Evolutionary conservation across 495 filamentous ascomycete genomes (phyloP), one percentile per base, ranked within the genome.

Genomic region (Penicillium odoratum): DNA sequence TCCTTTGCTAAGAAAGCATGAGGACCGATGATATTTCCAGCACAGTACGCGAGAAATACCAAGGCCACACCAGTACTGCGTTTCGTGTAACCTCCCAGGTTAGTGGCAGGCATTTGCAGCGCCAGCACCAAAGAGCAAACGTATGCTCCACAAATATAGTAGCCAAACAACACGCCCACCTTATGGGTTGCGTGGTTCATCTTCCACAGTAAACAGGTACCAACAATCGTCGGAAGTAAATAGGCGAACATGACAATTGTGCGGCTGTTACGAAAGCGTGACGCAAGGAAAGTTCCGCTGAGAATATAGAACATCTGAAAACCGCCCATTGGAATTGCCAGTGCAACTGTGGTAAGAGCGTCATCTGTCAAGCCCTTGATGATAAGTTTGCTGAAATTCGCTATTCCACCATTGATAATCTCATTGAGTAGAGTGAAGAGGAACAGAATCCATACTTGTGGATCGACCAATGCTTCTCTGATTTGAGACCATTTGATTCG

Each of bases 401-500:
- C 67, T 8, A 74, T 57, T 7, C 69, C 72, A 21, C 74, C 72
- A 48, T 76, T 76, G 57, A 75, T 64, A 7, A 65, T 69, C 57
- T 76, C 72, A 33, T 75, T 71, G n/a, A 68, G 51, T 0, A 77
- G 57, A 11, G 65, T 67, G 48, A 74, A 74, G 16, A 70, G 53
- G 55, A 74, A 74, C n/a, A 73, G 48, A n/a, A 80, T 64, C 76
- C 76, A 81, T 50, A 77, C 71, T 58, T 64, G 57, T 26, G 61
- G 57, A 43, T 69, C 43, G 15, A 69, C n/a, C 4, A 78, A 51
- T 10, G 74, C 68, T 56, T 83, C 80, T 13, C 66, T 59, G 29
- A 81, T 72, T 53, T 83, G 80, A 45, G 73, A 71, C 69, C 63
- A 68, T 60, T 77, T 79, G 64, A 75, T 73, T 33, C 69, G 63